phyloP scores from a whole-genome alignment of 371 early-diverging fungal species.

The Zychaea mexicana region DNA sequence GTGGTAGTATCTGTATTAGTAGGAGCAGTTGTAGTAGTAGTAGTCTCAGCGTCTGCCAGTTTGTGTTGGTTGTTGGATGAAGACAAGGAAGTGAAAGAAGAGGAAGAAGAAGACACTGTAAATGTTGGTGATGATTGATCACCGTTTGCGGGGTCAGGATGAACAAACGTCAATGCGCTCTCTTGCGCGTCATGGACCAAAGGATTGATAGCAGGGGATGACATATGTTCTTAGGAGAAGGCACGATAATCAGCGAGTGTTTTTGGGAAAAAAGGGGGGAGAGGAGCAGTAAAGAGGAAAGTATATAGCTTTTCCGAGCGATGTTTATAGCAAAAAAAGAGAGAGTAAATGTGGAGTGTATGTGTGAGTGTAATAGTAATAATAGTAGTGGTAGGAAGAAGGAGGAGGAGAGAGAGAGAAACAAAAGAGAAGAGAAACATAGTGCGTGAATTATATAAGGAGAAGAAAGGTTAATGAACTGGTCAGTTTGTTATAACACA shows the following conservation, averaged over 20 bases:
- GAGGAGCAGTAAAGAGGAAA: neutral
- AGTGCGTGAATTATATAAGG: constrained; percentile 1
- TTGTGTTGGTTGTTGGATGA: neutral
- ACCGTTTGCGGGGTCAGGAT: constrained; percentile 10
- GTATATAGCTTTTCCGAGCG: no score
- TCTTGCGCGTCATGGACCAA: constrained; percentile 17
- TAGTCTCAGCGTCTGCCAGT: neutral
- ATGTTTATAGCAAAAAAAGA: neutral
- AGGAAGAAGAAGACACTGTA: constrained; percentile 8
- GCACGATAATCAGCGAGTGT: neutral
- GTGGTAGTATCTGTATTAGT: neutral
- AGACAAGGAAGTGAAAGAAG: constrained; percentile 14
- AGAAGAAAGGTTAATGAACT: constrained; percentile 9
- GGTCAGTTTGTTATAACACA: neutral
- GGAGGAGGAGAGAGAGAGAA: neutral
- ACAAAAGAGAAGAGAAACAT: no score
- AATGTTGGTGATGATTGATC: constrained; percentile 12
- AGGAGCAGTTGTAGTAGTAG: neutral
- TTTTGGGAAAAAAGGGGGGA: constrained; percentile 2
- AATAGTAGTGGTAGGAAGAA: constrained; percentile 4
- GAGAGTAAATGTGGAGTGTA: neutral
- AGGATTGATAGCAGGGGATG: constrained; percentile 22
- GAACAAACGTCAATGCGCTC: constrained; percentile 16
- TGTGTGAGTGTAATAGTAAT: no score
- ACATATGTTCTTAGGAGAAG: constrained; percentile 11